A percentile compares a stretch with the other conserved stretches of the same genome.
Conservation (phyloP, 371 early-diverging fungal genomes). For the Parasitella parasitica region DNA sequence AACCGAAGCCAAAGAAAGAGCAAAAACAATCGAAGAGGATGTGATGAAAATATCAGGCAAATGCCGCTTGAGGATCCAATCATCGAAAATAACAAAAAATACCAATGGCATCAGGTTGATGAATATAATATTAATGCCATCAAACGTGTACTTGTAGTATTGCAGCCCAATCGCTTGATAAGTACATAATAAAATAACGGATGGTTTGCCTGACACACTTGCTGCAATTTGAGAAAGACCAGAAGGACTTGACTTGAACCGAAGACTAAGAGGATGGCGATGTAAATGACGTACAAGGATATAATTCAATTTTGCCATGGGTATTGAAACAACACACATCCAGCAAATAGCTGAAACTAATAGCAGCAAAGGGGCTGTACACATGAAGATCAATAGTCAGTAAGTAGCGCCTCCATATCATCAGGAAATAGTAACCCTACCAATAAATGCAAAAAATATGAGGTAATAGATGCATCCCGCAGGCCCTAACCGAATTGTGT, state of each 20-base stretch:
- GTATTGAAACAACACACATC: slow-evolving; percentile 85
- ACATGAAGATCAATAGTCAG: background rate
- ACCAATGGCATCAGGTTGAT: slow-evolving; percentile 89
- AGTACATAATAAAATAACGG: slow-evolving; percentile 72
- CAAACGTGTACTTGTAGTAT: slow-evolving; percentile 92
- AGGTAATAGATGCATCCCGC: slow-evolving; percentile 53
- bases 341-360: slow-evolving; percentile 77
- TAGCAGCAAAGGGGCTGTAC: slow-evolving; percentile 74
- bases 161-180: slow-evolving; percentile 78
- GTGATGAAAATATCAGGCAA: slow-evolving; percentile 57
- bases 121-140: slow-evolving; percentile 95
- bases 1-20: slow-evolving; percentile 78
- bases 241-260: slow-evolving; percentile 62
- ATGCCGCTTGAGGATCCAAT: slow-evolving; percentile 63
- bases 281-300: slow-evolving; percentile 72
- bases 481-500: slow-evolving; percentile 40
- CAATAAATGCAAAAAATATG: slow-evolving; percentile 29
- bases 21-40: slow-evolving; percentile 71
- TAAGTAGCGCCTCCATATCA: no score
- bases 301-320: slow-evolving; percentile 90
- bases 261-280: slow-evolving; percentile 75
- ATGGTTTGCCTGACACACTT: slow-evolving; percentile 20
- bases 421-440: background rate
- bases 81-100: slow-evolving; percentile 79
- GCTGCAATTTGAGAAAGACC: slow-evolving; percentile 15